These are phyloP conservation scores for Cryphonectria radicalis DNA, from an alignment of 2,329 filamentous ascomycete genomes.

Conservation along the genomic window DNA sequence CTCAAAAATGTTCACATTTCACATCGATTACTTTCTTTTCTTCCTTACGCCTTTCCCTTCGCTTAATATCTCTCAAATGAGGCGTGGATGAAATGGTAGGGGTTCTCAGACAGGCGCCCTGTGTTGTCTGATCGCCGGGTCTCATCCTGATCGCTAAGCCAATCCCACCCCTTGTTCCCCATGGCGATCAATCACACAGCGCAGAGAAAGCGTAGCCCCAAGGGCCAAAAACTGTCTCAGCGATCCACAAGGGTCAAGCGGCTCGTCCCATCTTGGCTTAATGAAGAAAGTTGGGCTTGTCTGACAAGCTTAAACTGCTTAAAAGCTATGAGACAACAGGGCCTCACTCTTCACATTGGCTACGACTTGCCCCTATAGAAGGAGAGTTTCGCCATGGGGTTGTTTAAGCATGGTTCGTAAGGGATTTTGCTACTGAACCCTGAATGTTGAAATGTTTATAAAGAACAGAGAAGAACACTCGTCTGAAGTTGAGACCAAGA, in stretches of 20 bases:
- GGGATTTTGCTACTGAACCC: not conserved
- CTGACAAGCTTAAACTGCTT: conserved; percentile 19
- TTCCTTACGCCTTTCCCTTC: not conserved
- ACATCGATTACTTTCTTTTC: not conserved
- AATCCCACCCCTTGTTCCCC: not conserved
- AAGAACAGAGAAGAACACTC: not conserved
- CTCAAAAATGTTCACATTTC: too few relatives aligned
- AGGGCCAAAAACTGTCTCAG: not conserved
- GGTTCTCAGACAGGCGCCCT: not conserved
- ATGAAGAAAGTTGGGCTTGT: not conserved
- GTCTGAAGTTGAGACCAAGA: not conserved
- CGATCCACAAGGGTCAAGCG: conserved; percentile 1
- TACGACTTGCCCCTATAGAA: not conserved
- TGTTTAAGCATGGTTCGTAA: not conserved
- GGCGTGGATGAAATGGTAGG: not conserved
- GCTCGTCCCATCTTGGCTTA: conserved; percentile 7
- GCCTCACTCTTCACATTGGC: conserved; percentile 20
- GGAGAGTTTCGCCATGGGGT: conserved; percentile 3
- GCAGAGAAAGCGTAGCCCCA: not conserved
- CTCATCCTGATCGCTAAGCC: not conserved
- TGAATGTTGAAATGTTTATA: not conserved
- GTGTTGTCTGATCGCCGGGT: not conserved
- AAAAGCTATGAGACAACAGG: conserved; percentile 23
- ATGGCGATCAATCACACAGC: not conserved
- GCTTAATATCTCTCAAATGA: not conserved